Conservation (phyloP, 192 early-diverging fungal species). For the Rhizophagus clarus region DNA sequence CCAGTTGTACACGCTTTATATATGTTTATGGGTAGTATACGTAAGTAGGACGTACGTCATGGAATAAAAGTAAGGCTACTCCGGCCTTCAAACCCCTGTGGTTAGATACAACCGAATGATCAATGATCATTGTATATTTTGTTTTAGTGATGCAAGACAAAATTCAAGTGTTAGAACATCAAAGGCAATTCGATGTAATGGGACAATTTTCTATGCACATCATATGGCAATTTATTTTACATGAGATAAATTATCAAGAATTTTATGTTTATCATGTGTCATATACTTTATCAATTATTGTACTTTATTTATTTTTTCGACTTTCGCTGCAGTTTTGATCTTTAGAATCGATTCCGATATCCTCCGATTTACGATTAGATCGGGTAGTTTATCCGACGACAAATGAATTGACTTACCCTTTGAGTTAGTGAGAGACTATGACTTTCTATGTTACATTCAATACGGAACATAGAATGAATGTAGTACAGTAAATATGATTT, state of each 20-base stretch:
- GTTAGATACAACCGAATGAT: background rate
- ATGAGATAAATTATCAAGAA: background rate
- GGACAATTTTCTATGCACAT: background rate
- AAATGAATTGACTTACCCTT: background rate
- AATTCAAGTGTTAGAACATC: background rate
- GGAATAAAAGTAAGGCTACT: background rate
- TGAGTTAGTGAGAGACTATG: background rate
- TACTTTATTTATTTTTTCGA: background rate
- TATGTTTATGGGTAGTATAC: slow-evolving; percentile 12
- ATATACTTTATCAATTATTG: background rate
- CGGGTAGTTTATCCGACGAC: background rate
- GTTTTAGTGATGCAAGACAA: background rate
- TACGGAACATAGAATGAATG: background rate
- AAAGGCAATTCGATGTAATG: background rate
- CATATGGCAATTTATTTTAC: background rate
- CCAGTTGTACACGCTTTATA: background rate
- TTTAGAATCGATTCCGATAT: background rate
- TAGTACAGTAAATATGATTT: background rate
- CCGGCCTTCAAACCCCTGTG: background rate
- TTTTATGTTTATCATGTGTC: background rate
- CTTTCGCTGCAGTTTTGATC: background rate
- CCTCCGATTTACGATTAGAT: background rate
- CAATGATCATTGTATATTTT: background rate
- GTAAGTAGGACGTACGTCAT: slow-evolving; percentile 16
- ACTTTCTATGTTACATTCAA: background rate